Evolutionary conservation across 306 rosid species (phyloP), one percentile per base, ranked within the genome.

Genomic region (Fragaria ananassa): DNA sequence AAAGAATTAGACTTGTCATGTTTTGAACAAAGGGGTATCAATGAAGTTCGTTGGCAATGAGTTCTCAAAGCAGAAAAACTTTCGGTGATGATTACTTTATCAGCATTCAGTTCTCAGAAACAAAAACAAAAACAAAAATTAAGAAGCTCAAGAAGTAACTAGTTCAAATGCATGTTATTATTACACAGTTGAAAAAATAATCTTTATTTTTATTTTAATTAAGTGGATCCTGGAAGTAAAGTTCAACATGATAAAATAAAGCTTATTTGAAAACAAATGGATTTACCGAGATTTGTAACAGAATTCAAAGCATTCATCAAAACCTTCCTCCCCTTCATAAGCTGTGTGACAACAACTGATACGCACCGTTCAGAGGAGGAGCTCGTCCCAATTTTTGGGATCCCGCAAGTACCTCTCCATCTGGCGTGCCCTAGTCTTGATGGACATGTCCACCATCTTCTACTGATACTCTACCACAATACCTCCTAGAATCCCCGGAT

Each of bases 381-480:
- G 83, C 80, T 72, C 64, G 75, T 82, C 75, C 57, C 88, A 45
- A 53, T 81, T 53, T 10, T 76, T 11, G 7, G 97, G 99, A 34
- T 92, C 91, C 62, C 89, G 87, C 84, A 95, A 89, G 82, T 87
- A 82, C 90, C 97, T 90, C 85, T 96, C 99, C 99, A 92, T 92
- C 81, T 96, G 97, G 23, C 65, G 89, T 41, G 96, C 97, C 85
- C 99, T 77, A n/a, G 89, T 88, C 92, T 66, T 91, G 23, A 92
- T 89, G 49, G 98, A 96, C 96, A 92, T 89, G 85, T 96, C 99
- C 34, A 92, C 90, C 67, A 89, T 92, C 87, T 96, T 91, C 84
- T 76, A 85, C 70, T 69, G 81, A 62, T 91, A 96, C 69, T 92
- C 96, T 35, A 96, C 86, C 74, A 92, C 88, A n/a, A 92, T 70